Conservation (phyloP, 2,329 filamentous ascomycete species). For the Penicillium sp. region DNA sequence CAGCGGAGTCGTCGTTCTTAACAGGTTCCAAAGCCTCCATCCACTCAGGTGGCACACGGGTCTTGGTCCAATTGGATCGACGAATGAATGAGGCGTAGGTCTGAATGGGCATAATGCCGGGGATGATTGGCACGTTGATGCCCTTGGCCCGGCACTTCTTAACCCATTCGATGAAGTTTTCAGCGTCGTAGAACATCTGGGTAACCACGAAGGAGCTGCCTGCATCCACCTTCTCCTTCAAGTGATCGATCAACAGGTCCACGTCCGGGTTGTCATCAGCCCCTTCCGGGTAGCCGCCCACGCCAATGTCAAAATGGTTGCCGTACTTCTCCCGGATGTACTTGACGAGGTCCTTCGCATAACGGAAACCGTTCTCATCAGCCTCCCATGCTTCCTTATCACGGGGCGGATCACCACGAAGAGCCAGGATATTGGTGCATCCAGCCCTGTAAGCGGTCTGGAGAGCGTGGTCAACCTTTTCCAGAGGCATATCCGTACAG, state of each 20-base stretch:
- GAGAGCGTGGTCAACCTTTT: constrained; percentile 85
- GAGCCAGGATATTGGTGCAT: constrained; percentile 93
- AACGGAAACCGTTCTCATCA: constrained; percentile 78
- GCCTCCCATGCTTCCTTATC: constrained; percentile 93
- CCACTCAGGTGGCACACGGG: constrained; percentile 75
- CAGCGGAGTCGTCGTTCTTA: constrained; percentile 93
- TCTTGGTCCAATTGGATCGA: constrained; percentile 85
- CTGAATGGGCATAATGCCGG: constrained; percentile 88
- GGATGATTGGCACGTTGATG: constrained; percentile 75
- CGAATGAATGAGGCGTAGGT: constrained; percentile 91
- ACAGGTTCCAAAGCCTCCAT: constrained; percentile 77
- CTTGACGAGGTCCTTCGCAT: constrained; percentile 83
- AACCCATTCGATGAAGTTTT: constrained; percentile 91
- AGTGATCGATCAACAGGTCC: constrained; percentile 76
- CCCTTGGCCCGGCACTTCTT: constrained; percentile 77
- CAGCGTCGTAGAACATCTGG: constrained; percentile 98
- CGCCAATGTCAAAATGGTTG: constrained; percentile 93
- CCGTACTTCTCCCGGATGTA: constrained; percentile 76
- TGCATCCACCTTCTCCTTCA: constrained; percentile 96
- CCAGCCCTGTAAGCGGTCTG: constrained; percentile 86
- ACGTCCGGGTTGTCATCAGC: constrained; percentile 88
- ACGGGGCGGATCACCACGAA: constrained; percentile 87
- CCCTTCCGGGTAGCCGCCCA: constrained; percentile 94
- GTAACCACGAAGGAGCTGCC: constrained; percentile 93
- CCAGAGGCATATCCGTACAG: constrained; percentile 93